These are phyloP conservation scores for Torulaspora indica DNA, from an alignment of 805 yeast species.

Conservation along the genomic window DNA sequence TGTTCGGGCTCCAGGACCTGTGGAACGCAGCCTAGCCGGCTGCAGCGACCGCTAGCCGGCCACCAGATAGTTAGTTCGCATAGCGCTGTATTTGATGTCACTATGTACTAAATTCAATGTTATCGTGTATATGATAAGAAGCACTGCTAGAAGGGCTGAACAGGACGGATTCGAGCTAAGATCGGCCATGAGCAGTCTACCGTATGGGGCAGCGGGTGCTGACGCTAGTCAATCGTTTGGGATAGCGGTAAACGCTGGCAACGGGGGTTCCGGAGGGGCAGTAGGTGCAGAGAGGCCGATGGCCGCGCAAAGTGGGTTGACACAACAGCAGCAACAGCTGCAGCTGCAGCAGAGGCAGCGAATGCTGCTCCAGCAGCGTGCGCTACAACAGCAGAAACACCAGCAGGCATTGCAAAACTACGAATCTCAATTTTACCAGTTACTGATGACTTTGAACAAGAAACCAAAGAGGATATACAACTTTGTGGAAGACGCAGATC, in stretches of 20 bases:
- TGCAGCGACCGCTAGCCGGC: neutral
- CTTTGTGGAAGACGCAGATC: conserved; percentile 67
- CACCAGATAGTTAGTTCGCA: neutral
- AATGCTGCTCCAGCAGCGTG: conserved; percentile 34
- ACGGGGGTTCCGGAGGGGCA: conserved; percentile 14
- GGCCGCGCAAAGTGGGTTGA: conserved; percentile 13
- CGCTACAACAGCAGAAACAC: conserved; percentile 30
- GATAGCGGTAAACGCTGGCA: conserved; percentile 22
- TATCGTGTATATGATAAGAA: too few relatives aligned
- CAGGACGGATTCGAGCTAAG: neutral
- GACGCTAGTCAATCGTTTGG: conserved; percentile 15
- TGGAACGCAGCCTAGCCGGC: conserved; percentile 47
- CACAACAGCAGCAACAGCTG: conserved; percentile 26
- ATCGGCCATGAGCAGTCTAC: conserved; percentile 7
- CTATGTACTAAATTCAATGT: neutral
- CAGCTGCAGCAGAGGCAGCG: conserved; percentile 29
- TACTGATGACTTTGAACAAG: conserved; percentile 33
- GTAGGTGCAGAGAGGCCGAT: conserved; percentile 10
- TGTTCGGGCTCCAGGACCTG: conserved; percentile 68
- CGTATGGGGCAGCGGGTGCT: conserved; percentile 1
- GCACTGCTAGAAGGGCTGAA: neutral
- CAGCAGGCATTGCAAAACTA: conserved; percentile 42
- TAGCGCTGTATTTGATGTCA: neutral
- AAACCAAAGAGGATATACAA: conserved; percentile 46
- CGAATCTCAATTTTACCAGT: conserved; percentile 40